phyloP scores from a whole-genome alignment of 805 yeast genomes.

The Candida qinlingensis region DNA sequence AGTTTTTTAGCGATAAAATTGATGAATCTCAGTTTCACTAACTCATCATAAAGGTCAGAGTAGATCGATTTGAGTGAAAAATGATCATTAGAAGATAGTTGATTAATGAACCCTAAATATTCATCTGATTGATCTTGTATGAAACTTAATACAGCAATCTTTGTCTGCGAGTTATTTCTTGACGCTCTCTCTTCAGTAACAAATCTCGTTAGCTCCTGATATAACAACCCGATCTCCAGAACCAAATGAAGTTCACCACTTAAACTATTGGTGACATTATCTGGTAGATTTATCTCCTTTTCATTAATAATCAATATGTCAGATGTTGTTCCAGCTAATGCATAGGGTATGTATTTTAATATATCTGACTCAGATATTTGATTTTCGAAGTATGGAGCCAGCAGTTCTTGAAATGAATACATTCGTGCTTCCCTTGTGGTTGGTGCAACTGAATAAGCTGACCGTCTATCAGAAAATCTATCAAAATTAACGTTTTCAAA shows the following conservation, averaged over 20 bases:
- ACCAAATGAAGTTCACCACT: conserved; percentile 50
- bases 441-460: conserved; percentile 26
- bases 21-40: conserved; percentile 53
- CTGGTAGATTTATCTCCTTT: conserved; percentile 39
- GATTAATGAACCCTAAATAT: conserved; percentile 40
- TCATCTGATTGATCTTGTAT: conserved; percentile 36
- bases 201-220: conserved; percentile 36
- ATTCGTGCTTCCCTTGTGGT: conserved; percentile 7
- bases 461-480: conserved; percentile 32
- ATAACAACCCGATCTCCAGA: conserved; percentile 71
- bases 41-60: conserved; percentile 42
- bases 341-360: conserved; percentile 43
- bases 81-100: conserved; percentile 34
- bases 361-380: conserved; percentile 37
- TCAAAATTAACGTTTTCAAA: conserved; percentile 32
- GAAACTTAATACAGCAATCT: conserved; percentile 53
- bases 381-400: conserved; percentile 30
- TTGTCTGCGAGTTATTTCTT: conserved; percentile 43
- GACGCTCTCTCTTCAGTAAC: conserved; percentile 27
- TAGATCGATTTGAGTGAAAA: conserved; percentile 27
- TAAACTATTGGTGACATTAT: conserved; percentile 47
- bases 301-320: conserved; percentile 42
- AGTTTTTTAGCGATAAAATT: conserved; percentile 36
- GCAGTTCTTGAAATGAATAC: conserved; percentile 26
- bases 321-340: conserved; percentile 60